Percentiles rank a stretch among this genome's conserved stretches.
Evolutionary conservation across 805 yeast species (phyloP).

Genomic region (Metschnikowia lunata): DNA sequence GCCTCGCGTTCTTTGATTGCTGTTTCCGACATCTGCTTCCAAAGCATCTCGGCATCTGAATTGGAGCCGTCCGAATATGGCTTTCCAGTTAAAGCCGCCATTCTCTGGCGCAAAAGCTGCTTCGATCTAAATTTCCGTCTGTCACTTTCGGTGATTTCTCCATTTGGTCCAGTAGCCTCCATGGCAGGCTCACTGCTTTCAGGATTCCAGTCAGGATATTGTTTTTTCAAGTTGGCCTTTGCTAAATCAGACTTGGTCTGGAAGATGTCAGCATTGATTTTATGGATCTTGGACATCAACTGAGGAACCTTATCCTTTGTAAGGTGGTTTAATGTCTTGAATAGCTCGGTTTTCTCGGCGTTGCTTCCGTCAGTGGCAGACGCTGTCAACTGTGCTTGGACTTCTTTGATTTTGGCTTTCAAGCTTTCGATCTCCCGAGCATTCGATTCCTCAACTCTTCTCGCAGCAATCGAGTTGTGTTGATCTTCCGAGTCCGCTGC

Average conservation of each 20-base stretch:
- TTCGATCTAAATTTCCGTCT: constrained; percentile 74
- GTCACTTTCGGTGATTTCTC: constrained; percentile 80
- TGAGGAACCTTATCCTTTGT: constrained; percentile 66
- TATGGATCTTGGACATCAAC: constrained; percentile 57
- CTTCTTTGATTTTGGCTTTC: constrained; percentile 53
- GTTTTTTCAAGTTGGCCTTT: constrained; percentile 50
- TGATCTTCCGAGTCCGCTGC: constrained; percentile 68
- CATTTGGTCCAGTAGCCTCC: constrained; percentile 82
- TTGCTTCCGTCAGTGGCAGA: constrained; percentile 30
- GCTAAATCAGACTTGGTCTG: constrained; percentile 60
- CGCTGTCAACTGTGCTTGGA: constrained; percentile 36
- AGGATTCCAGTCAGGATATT: constrained; percentile 60
- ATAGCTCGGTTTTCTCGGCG: constrained; percentile 47
- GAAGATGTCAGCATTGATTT: constrained; percentile 66
- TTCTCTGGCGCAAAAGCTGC: constrained; percentile 74
- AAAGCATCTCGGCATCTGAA: constrained; percentile 50
- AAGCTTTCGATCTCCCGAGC: constrained; percentile 57
- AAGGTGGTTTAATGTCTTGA: constrained; percentile 54
- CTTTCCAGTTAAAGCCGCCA: constrained; percentile 91
- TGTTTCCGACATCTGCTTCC: constrained; percentile 48
- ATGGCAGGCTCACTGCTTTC: constrained; percentile 36
- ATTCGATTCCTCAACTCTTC: constrained; percentile 37
- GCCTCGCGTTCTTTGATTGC: constrained; percentile 51
- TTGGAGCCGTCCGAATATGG: constrained; percentile 43
- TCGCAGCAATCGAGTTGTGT: constrained; percentile 31